Evolutionary conservation across 805 yeast genomes (phyloP).

Genomic region (Candida incommunis): DNA sequence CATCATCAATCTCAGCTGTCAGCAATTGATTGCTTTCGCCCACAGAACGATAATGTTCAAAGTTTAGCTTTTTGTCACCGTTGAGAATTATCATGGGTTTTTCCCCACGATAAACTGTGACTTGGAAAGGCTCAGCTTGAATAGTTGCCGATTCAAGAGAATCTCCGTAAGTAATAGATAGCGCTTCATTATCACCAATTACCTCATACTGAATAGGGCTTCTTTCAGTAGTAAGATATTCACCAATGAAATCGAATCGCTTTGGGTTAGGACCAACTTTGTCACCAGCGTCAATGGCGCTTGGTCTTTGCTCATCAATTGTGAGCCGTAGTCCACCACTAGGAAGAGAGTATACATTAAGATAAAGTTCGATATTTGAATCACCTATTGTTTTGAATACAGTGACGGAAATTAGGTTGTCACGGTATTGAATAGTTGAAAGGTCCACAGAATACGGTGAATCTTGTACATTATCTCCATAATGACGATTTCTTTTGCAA

Average conservation of each 20-base stretch:
- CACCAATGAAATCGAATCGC: not conserved
- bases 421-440: slow-evolving; percentile 19
- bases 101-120: slow-evolving; percentile 34
- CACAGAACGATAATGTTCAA: slow-evolving; percentile 63
- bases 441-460: slow-evolving; percentile 30
- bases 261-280: not conserved
- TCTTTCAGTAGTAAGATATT: not conserved
- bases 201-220: not conserved
- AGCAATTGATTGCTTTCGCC: slow-evolving; percentile 23
- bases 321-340: slow-evolving; percentile 48
- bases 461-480: slow-evolving; percentile 30
- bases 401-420: slow-evolving; percentile 28
- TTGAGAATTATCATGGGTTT: slow-evolving; percentile 44
- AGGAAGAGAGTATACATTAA: slow-evolving; percentile 40
- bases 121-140: slow-evolving; percentile 32
- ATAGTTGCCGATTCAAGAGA: slow-evolving; percentile 30
- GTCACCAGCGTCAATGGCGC: not conserved
- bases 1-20: slow-evolving; percentile 38
- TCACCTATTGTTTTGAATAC: slow-evolving; percentile 23
- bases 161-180: slow-evolving; percentile 4
- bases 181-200: not conserved
- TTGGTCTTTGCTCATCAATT: slow-evolving; percentile 39
- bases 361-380: slow-evolving; percentile 37
- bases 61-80: slow-evolving; percentile 53
- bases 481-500: slow-evolving; percentile 66